Evolutionary conservation across 305 asterid genomes (phyloP), one percentile per base, ranked within the genome.

Genomic region (Fraxinus ornus): DNA sequence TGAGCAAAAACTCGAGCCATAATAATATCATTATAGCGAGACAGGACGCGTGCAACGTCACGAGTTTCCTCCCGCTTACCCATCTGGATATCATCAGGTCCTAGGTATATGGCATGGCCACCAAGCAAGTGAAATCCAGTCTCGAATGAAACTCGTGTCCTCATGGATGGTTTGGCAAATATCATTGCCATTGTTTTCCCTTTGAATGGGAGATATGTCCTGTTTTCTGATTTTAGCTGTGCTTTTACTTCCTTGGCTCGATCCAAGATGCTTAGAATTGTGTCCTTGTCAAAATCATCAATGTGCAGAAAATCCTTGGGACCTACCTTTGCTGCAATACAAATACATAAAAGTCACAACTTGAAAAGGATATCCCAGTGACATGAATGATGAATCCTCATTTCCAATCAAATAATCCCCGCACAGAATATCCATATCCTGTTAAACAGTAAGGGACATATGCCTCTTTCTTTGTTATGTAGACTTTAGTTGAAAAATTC

Each of bases 1-100:
- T 94, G 99, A 83, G 93, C 97, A 88, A 94, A 96, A 80, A 96
- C 93, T 66, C 98, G 95, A 72, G 99, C 99, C 99, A 96, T 96
- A 82, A 96, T 91, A 91, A 96, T 92, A 88, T 96, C 97, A 91
- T 94, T 96, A 84, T 96, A 96, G 88, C 98, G 86, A 87, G 95
- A 96, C 49, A 96, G 90, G 47, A 95, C 98, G 6, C 99, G 98
- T 80, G 99, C 99, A 86, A 96, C 91, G 57, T 96, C 99, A 52
- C 97, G 97, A 83, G 99, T 94, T 89, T 93, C 99, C 89, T 96
- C 99, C 37, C 99, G 88, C 90, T 93, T 96, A 76, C 98, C 99
- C 99, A 96, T 94, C 88, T 96, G 97, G 84, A 96, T 96, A 85
- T 96, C 98, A 85, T 94, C 17, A 57, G 98, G 98, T 66, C 99